Conservation (phyloP, 2,329 filamentous ascomycete species). For the Aspergillus piperis region DNA sequence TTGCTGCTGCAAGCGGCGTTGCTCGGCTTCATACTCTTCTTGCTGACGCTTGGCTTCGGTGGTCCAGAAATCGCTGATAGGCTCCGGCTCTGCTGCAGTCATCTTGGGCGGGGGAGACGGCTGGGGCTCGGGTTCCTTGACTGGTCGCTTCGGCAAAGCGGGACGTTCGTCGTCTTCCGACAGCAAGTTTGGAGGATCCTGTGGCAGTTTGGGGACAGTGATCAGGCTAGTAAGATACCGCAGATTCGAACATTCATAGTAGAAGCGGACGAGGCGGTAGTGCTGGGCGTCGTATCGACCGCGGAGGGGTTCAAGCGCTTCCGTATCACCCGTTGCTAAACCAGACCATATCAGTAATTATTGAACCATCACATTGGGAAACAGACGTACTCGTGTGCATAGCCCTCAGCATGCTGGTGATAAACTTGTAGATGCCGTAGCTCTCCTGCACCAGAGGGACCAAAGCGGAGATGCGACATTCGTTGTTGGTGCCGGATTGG, state of each 20-base stretch:
- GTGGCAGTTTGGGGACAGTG: slow-evolving; percentile 90
- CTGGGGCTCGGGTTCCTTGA: slow-evolving; percentile 67
- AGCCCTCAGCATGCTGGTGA: slow-evolving; percentile 97
- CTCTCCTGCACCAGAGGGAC: slow-evolving; percentile 95
- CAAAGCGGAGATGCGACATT: slow-evolving; percentile 91
- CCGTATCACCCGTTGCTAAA: slow-evolving; percentile 83
- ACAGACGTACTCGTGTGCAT: slow-evolving; percentile 82
- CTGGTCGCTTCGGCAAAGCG: slow-evolving; percentile 74
- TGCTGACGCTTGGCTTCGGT: slow-evolving; percentile 88
- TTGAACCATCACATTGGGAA: not conserved
- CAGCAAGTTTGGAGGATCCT: slow-evolving; percentile 87
- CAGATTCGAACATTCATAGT: slow-evolving; percentile 98
- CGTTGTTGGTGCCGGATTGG: slow-evolving; percentile 85
- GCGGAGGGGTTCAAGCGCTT: slow-evolving; percentile 84
- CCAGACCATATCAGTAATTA: slow-evolving; percentile 12
- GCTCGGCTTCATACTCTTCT: slow-evolving; percentile 92
- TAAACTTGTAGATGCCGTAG: slow-evolving; percentile 99
- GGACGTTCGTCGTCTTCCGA: slow-evolving; percentile 82
- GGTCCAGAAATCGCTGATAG: slow-evolving; percentile 98
- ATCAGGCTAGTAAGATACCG: slow-evolving; percentile 96
- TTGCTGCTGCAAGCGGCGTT: slow-evolving; percentile 81
- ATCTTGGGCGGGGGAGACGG: slow-evolving; percentile 68
- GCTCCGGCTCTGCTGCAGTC: slow-evolving; percentile 75
- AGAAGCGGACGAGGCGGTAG: slow-evolving; percentile 94
- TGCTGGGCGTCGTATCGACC: slow-evolving; percentile 93